Percentiles rank a stretch among this genome's conserved stretches.
phyloP scores from a whole-genome alignment of 2,329 filamentous ascomycete species.

The Leptographium radiaticola region DNA sequence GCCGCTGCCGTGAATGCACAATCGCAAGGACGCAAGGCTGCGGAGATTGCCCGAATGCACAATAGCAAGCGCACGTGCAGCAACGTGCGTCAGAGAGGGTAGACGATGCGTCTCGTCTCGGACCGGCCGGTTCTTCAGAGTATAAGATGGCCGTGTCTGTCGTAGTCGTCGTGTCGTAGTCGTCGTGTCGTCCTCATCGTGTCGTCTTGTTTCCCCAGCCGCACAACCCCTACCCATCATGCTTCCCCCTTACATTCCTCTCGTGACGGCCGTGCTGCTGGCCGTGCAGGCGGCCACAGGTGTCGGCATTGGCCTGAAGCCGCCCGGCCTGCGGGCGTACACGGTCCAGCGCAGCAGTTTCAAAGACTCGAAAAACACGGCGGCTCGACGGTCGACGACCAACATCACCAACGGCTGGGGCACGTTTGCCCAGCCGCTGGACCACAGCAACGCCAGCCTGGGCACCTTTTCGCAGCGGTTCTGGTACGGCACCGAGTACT shows the following conservation, averaged over 20 bases:
- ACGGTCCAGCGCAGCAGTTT: not conserved
- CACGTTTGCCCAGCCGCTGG: slow-evolving; percentile 26
- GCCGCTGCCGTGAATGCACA: no score
- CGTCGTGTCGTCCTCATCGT: no score
- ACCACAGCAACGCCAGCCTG: slow-evolving; percentile 24
- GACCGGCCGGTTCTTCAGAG: not conserved
- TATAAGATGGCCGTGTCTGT: not conserved
- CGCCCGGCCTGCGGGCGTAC: not conserved
- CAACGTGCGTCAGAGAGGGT: not conserved
- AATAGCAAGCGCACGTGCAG: no score
- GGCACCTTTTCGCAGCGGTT: slow-evolving; percentile 28
- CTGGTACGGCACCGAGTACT: slow-evolving; percentile 26
- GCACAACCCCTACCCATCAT: no score
- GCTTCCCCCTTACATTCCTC: not conserved
- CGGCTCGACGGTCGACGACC: not conserved
- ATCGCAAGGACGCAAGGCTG: no score
- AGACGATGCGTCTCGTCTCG: not conserved
- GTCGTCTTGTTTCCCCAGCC: no score
- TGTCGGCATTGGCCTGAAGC: not conserved
- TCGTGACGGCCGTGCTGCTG: no score
- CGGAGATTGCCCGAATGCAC: no score
- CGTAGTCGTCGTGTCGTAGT: no score
- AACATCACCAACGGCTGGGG: slow-evolving; percentile 7
- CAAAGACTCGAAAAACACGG: not conserved
- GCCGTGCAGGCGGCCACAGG: not conserved